Base-by-base conservation (phyloP, 345 rosid genomes). In the Turritis glabra region DNA sequence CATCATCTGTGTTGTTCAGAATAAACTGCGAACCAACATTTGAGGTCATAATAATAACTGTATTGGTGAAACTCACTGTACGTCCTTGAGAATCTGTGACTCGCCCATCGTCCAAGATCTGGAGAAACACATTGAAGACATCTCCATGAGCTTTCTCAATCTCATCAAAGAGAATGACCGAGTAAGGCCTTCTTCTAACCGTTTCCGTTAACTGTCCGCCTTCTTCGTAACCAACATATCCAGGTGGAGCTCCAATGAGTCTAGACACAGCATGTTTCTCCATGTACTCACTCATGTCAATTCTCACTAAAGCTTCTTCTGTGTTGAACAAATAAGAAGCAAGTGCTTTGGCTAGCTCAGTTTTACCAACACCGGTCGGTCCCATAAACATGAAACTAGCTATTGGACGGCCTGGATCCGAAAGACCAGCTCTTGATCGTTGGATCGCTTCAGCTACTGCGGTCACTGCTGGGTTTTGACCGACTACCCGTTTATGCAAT, bases 351-450 rank as follows among this genome's bases (percentile, higher is more conserved):
- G 99, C 99, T 57, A 96, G 72, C 76, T 96, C 98, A 7, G 99
- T 96, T 82, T 96, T 96, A 15, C 99, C 98, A 47, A 96, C 98
- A 77, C 99, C 98, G 14, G 99, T 92, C 26, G 99, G 98, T 32
- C 99, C 99, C 99, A 96, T 96, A 75, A 96, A 90, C 99, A 96
- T 96, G 82, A 96, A 96, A 71, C 97, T 89, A 62, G 99, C 98
- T 25, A 96, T 96, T 37, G 99, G 99, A 69, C 96, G 96, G 22
- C 85, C 89, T 58, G 99, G 99, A 81, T 96, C 99, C 1, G 99
- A 88, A 22, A 96, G 91, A 44, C 98, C 98, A 18, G 97, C 97
- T 80, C 99, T 91, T 67, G 99, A 96, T 30, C 99, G 83, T 60
- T 96, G 99, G 75, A 96, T 96, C 0, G 99, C 96, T 82, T 96